phyloP scores from a whole-genome alignment of 1,284 basidiomycete species.

The Sparassis latifolia region DNA sequence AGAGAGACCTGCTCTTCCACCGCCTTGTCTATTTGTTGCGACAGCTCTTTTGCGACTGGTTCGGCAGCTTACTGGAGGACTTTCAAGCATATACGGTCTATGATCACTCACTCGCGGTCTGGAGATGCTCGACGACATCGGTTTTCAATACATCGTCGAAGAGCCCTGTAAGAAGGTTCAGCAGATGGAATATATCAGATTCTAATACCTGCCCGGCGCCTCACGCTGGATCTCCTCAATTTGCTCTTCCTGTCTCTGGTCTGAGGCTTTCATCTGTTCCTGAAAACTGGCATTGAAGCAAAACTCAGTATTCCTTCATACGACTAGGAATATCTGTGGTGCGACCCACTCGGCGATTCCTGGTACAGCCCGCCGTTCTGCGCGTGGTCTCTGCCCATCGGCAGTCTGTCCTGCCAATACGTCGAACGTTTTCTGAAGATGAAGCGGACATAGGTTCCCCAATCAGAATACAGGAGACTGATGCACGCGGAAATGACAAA shows the following conservation, averaged over 20 bases:
- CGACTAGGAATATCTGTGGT: constrained; percentile 20
- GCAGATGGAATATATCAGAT: too few relatives aligned
- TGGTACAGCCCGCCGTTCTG: constrained; percentile 18
- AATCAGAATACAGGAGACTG: neutral
- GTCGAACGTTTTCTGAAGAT: constrained; percentile 26
- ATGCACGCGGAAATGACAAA: constrained; percentile 6
- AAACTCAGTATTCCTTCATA: too few relatives aligned
- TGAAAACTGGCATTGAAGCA: constrained; percentile 29
- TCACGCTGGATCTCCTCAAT: constrained; percentile 42
- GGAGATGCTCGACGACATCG: constrained; percentile 37
- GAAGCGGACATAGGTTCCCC: constrained; percentile 1
- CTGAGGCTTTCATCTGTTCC: constrained; percentile 34
- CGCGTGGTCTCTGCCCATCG: too few relatives aligned
- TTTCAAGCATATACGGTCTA: too few relatives aligned
- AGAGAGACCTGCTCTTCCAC: constrained; percentile 39
- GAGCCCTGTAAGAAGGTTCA: constrained; percentile 27
- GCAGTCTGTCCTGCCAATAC: constrained; percentile 28
- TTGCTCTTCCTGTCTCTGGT: constrained; percentile 35
- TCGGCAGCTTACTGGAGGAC: neutral
- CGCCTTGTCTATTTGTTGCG: constrained; percentile 37
- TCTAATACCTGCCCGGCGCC: constrained; percentile 1
- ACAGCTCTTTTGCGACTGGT: constrained; percentile 38
- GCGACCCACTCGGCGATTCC: constrained; percentile 26
- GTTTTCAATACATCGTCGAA: constrained; percentile 38
- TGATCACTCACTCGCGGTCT: constrained; percentile 31